These are phyloP conservation scores for Euphorbia pulcherrima DNA, from an alignment of 345 rosid species.

Conservation along the genomic window DNA sequence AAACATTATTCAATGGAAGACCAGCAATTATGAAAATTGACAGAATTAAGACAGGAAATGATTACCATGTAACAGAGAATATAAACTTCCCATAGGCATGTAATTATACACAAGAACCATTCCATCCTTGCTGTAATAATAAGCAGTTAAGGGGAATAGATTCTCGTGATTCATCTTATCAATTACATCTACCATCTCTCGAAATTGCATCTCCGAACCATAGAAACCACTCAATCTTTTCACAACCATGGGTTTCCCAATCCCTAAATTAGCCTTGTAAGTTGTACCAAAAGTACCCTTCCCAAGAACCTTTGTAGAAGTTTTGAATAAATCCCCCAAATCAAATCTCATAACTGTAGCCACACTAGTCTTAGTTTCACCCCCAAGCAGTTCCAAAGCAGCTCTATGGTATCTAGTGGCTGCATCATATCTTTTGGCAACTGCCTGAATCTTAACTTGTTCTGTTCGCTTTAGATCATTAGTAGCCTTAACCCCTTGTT, in stretches of 20 bases:
- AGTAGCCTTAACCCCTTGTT: no score
- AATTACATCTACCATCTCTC: slow-evolving; percentile 39
- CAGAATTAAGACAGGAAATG: not conserved
- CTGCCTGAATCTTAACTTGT: no score
- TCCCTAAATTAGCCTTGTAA: slow-evolving; percentile 44
- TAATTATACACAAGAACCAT: not conserved
- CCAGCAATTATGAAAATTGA: no score
- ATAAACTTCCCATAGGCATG: not conserved
- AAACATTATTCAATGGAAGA: no score
- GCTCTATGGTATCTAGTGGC: no score
- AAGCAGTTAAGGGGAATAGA: not conserved
- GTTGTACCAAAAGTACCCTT: slow-evolving; percentile 50
- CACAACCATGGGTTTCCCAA: slow-evolving; percentile 36
- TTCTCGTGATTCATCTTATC: slow-evolving; percentile 40
- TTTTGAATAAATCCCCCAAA: slow-evolving; percentile 25
- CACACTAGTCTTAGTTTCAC: not conserved
- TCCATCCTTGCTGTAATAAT: not conserved
- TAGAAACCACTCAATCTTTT: slow-evolving; percentile 45
- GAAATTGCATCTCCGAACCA: slow-evolving; percentile 33
- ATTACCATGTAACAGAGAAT: slow-evolving; percentile 2
- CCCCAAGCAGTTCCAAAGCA: no score
- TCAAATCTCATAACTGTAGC: no score
- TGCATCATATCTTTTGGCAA: no score
- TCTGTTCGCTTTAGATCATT: no score
- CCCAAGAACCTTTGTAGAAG: slow-evolving; percentile 48